Evolutionary conservation across 176 grass and related monocot genomes (phyloP).

Genomic region (Lolium rigidum): DNA sequence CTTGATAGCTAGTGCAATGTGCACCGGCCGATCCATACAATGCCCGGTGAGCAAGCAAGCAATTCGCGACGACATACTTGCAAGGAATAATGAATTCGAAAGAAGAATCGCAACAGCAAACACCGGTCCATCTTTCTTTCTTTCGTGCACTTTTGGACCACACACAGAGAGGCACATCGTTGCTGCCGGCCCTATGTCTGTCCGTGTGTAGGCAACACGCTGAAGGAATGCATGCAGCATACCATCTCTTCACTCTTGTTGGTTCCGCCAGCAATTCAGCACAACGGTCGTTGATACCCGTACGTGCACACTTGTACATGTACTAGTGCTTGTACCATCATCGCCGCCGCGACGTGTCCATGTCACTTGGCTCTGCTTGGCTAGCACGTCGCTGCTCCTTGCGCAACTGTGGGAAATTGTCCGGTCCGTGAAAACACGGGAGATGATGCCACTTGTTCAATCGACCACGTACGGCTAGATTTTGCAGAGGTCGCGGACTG

Average conservation of each 20-base stretch:
- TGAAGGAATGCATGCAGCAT: background rate
- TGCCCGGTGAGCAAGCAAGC: conserved; percentile 37
- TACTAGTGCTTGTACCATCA: background rate
- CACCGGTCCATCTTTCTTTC: background rate
- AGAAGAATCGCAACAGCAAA: background rate
- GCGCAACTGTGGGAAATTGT: no score
- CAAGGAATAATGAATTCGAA: conserved; percentile 1
- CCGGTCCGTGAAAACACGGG: no score
- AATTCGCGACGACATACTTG: conserved; percentile 1
- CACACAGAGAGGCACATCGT: no score
- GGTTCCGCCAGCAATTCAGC: background rate
- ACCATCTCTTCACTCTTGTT: background rate
- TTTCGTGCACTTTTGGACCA: conserved; percentile 35
- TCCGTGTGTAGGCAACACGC: background rate
- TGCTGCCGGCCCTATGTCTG: background rate
- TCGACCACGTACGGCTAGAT: no score
- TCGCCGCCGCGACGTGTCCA: background rate
- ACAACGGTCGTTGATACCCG: no score
- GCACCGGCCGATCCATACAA: no score
- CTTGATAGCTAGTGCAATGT: background rate
- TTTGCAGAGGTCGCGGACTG: no score
- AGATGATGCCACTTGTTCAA: no score
- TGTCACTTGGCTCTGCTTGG: no score
- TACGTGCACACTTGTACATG: conserved; percentile 13
- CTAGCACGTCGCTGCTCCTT: no score